Base-by-base conservation (phyloP, 192 early-diverging fungal genomes). In the Linnemannia hyalina region DNA sequence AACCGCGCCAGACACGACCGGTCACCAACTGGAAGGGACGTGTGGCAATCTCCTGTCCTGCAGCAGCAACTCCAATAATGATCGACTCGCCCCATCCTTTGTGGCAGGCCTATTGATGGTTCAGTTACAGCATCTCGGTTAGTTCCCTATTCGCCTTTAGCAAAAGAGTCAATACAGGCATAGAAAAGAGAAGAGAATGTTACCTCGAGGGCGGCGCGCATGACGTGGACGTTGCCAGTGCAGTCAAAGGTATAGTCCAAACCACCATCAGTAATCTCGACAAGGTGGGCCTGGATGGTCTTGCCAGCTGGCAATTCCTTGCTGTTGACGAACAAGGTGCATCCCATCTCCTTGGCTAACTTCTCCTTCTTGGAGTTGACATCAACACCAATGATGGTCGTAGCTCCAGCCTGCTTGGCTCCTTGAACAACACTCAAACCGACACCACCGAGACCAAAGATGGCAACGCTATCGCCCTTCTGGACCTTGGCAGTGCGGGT, bases 21-120 rank as follows among this genome's bases (percentile, higher is more conserved):
- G 98, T 99, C 9, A 99, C 97, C 55, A 99, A 92, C 90, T 98
- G 97, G 94, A 99, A 98, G 57, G 98, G 98, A 60, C 97, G 93
- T 13, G 98, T 99, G 32, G 90, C 76, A 82, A 99, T 95, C 84
- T 99, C 98, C 89, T 98, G 93, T 44, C 97, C 97, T 65, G 96
- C 93, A 44, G 92, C 96, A 38, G 98, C 97, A 44, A 99, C 98
- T 63, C 98, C 97, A 80, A 96, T 96, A 60, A 99, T 96, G 70
- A 94, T 90, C 74, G 95, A 96, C 57, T 93, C 92, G 75, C 98
- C 98, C 98, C 98, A 99, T 63, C 98, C 96, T 87, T 95, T 96
- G 89, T 96, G 95, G 88, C 94, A 95, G 80, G 93, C 68, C 80
- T 88, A 83, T 80, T 10, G 35, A 40, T 23, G 22, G 35, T 60